These are phyloP conservation scores for Pestalotiopsis sp. DNA, from an alignment of 2,329 filamentous ascomycete species.

Conservation along the genomic window DNA sequence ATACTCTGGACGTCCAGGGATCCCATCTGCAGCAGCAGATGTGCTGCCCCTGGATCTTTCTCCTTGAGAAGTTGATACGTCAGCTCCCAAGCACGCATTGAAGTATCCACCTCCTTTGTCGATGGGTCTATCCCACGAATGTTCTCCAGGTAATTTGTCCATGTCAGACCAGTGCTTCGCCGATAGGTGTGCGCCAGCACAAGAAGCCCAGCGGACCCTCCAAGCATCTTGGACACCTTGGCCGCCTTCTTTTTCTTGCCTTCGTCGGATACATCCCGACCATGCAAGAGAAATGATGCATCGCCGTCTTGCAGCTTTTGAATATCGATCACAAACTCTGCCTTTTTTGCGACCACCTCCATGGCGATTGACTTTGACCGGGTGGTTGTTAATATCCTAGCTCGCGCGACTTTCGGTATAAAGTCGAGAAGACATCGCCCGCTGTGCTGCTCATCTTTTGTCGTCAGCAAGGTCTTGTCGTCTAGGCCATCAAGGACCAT, in stretches of 20 bases:
- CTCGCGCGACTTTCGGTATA: background rate
- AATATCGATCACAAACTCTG: background rate
- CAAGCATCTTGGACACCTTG: background rate
- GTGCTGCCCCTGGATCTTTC: background rate
- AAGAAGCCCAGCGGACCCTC: background rate
- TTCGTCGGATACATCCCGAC: background rate
- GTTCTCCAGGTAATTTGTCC: background rate
- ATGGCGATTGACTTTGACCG: background rate
- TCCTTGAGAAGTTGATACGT: background rate
- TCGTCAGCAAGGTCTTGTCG: background rate
- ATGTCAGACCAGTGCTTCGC: background rate
- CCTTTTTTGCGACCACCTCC: background rate
- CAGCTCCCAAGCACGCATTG: background rate
- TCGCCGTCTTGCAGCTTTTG: background rate
- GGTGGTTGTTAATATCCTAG: background rate
- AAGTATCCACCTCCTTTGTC: background rate
- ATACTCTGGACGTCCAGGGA: background rate
- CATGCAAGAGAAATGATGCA: background rate
- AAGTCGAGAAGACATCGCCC: background rate
- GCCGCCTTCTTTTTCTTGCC: background rate
- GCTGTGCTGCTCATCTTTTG: background rate
- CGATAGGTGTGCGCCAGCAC: background rate
- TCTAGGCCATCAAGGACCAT: constrained; percentile 6
- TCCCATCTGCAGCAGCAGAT: background rate
- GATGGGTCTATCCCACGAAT: background rate